A percentile compares a stretch with the other conserved stretches of the same genome.
Evolutionary conservation across 2,329 filamentous ascomycete species (phyloP).

Genomic region (Hypoxylon sp.): DNA sequence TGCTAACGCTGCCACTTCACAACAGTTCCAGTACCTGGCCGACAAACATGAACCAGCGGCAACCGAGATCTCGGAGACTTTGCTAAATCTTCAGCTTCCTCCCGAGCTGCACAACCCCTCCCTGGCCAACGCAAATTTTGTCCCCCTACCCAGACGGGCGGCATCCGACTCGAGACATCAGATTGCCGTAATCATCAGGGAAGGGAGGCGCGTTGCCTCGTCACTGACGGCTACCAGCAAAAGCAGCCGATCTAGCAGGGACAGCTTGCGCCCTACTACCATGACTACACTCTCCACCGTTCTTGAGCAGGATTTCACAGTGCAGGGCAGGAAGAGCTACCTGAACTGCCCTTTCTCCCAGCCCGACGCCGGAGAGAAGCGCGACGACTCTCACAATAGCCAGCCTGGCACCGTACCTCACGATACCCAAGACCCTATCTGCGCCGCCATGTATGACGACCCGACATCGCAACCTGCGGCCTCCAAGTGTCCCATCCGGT

Average conservation of each 20-base stretch:
- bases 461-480: slow-evolving; percentile 60
- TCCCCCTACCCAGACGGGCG: slow-evolving; percentile 62
- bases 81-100: slow-evolving; percentile 72
- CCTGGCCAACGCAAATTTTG: slow-evolving; percentile 57
- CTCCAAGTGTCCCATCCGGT: slow-evolving; percentile 88
- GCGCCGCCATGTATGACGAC: slow-evolving; percentile 69
- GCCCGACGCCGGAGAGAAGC: slow-evolving; percentile 50
- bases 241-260: slow-evolving; percentile 58
- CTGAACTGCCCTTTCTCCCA: slow-evolving; percentile 81
- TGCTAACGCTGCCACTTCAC: slow-evolving; percentile 29
- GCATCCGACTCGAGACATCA: slow-evolving; percentile 60
- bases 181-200: slow-evolving; percentile 68
- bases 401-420: slow-evolving; percentile 52
- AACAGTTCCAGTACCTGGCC: slow-evolving; percentile 69
- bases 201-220: slow-evolving; percentile 66
- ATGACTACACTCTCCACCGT: slow-evolving; percentile 68
- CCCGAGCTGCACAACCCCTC: slow-evolving; percentile 58
- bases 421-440: slow-evolving; percentile 66
- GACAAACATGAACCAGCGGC: slow-evolving; percentile 73
- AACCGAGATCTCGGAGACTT: slow-evolving; percentile 70
- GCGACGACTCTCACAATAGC: slow-evolving; percentile 40
- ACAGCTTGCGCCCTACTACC: slow-evolving; percentile 55
- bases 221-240: slow-evolving; percentile 60
- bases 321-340: slow-evolving; percentile 78
- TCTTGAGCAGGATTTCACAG: slow-evolving; percentile 90